Evolutionary conservation across 306 rosid genomes (phyloP).

Genomic region (Sicyos edulis): DNA sequence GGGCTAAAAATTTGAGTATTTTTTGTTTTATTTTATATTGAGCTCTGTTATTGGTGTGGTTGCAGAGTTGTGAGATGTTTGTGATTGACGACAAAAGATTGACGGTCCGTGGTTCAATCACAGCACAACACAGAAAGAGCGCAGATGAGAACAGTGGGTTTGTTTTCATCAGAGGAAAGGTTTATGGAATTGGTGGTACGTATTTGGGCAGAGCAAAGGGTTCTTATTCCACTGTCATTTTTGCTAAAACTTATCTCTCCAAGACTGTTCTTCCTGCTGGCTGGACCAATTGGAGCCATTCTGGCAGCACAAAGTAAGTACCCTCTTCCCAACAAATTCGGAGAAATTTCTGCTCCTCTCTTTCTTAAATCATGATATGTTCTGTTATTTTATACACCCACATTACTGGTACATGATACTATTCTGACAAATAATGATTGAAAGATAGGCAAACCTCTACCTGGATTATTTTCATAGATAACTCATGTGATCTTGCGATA

Average conservation of each 20-base stretch:
- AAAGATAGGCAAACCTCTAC: no score
- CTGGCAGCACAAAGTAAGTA: constrained; percentile 56
- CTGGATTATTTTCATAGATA: no score
- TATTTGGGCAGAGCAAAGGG: constrained; percentile 78
- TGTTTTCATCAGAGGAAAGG: constrained; percentile 49
- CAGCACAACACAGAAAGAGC: constrained; percentile 50
- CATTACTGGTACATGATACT: no score
- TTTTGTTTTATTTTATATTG: no score
- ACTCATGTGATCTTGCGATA: no score
- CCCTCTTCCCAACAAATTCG: no score
- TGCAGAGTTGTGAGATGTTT: constrained; percentile 66
- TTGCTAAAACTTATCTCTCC: constrained; percentile 54
- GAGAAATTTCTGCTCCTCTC: no score
- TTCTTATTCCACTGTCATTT: constrained; percentile 57
- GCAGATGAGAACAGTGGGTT: constrained; percentile 54
- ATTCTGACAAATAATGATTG: no score
- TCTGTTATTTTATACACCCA: no score
- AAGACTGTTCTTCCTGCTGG: constrained; percentile 47
- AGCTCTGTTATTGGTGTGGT: background rate
- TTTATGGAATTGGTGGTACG: constrained; percentile 66
- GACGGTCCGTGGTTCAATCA: constrained; percentile 50
- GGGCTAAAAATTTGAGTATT: no score
- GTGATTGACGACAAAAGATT: constrained; percentile 63
- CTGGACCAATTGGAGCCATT: constrained; percentile 77
- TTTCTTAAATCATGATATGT: no score